Base-by-base conservation (phyloP, 2,329 filamentous ascomycete species). In the Scytalidium sp. region DNA sequence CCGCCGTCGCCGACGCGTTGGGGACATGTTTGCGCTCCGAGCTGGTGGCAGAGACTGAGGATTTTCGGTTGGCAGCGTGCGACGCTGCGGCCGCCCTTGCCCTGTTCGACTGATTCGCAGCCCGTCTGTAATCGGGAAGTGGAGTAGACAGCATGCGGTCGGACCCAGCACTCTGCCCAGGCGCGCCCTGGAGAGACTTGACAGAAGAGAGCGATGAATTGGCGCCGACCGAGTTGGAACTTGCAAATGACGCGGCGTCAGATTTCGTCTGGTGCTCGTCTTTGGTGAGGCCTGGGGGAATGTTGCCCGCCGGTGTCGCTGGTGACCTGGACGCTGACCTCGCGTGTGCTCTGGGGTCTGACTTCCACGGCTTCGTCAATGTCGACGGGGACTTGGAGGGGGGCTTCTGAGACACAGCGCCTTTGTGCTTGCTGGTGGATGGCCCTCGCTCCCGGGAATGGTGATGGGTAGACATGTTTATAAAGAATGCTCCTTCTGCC, bases 281-380 rank as follows among this genome's bases (percentile, higher is more conserved):
- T n/a, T n/a, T 36, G 32, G 32, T 15, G 11, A 8, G 15, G 15
- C 13, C 17, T 5, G 13, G 7, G 13, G 25, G 7, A 27, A 7
- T 7, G 25, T n/a, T 15, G 67, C 78, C 76, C 81, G 56, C 76
- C 72, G 15, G 79, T 76, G 54, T 79, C 75, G 59, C 81, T 78
- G 52, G 83, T 79, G 13, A 71, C 66, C 2, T 76, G 61, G 6
- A 79, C 64, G 0, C 71, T 71, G 46, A 83, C 67, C 1, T 57
- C 6, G 0, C 76, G 78, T 0, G 54, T 43, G 29, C 75, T 64
- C 0, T 57, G 40, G 0, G 58, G 51, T n/a, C 17, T 10, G 32
- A 36, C 11, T n/a, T n/a, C n/a, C n/a, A n/a, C 6, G 32, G 5
- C 32, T 36, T 36, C 13, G 5, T 36, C 7, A 36, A 36, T 36